Conservation (phyloP, 192 early-diverging fungal genomes). For the Backusella psychrophila region DNA sequence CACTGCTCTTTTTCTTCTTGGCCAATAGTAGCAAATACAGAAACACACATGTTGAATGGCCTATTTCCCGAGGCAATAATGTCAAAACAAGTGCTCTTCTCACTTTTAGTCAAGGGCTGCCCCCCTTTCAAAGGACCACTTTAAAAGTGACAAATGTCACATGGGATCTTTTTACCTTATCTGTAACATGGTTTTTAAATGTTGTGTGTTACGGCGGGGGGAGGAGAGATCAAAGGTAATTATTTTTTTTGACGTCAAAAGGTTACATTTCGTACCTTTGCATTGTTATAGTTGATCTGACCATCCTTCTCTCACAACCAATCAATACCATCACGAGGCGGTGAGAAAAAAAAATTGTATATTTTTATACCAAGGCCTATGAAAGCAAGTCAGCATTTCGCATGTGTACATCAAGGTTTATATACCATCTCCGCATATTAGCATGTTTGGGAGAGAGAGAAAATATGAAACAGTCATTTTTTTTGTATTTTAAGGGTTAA, state of each 20-base stretch:
- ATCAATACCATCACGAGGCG: not conserved
- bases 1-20: not conserved
- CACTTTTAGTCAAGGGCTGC: not conserved
- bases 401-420: not conserved
- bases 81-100: not conserved
- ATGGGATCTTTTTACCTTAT: not conserved
- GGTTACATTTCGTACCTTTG: not conserved
- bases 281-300: not conserved
- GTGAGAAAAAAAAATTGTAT: not conserved
- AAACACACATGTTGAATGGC: not conserved
- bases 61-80: not conserved
- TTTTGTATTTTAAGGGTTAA: not conserved
- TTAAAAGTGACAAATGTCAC: not conserved
- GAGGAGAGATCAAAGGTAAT: not conserved
- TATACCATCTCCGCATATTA: not conserved
- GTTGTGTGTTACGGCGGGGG: not conserved
- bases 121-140: too few species aligned
- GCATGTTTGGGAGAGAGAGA: not conserved
- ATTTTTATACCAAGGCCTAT: not conserved
- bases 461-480: not conserved
- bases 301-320: not conserved
- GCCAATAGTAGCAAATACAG: not conserved
- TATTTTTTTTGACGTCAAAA: not conserved
- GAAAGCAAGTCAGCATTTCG: not conserved
- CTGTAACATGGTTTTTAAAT: not conserved